Evolutionary conservation across 257 asterid species (phyloP).

Genomic region (Salvia rosmarinus): DNA sequence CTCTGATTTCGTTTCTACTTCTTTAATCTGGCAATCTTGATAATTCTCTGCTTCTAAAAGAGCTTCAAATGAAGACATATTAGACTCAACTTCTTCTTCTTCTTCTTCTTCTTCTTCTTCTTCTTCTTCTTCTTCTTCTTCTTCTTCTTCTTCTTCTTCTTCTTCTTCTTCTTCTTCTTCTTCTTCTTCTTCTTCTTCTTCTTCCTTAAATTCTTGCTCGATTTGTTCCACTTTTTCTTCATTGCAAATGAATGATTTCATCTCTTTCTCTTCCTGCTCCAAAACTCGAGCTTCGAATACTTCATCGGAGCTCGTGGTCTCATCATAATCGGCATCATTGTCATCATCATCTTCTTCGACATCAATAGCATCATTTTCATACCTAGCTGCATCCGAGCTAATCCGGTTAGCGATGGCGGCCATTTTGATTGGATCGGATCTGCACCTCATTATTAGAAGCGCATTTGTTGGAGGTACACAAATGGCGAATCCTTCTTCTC

Average conservation of each 20-base stretch:
- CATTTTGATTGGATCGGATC: slow-evolving; percentile 96
- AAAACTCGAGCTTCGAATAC: neutral
- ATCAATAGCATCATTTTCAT: slow-evolving; percentile 30
- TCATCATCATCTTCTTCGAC: slow-evolving; percentile 33
- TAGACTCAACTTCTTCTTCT: slow-evolving; percentile 50
- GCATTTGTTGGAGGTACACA: slow-evolving; percentile 94
- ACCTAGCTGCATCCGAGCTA: slow-evolving; percentile 52
- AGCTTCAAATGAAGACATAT: slow-evolving; percentile 52
- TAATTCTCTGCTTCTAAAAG: slow-evolving; percentile 41
- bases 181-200: slow-evolving; percentile 24
- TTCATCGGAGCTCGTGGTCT: neutral
- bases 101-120: slow-evolving; percentile 24
- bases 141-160: slow-evolving; percentile 36
- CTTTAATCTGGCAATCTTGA: slow-evolving; percentile 28
- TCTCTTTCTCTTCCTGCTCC: neutral
- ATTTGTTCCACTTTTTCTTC: slow-evolving; percentile 34
- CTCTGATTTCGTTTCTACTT: slow-evolving; percentile 29
- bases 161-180: too few relatives aligned
- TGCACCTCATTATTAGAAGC: slow-evolving; percentile 86
- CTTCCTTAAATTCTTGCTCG: neutral
- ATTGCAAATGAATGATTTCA: neutral
- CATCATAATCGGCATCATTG: neutral
- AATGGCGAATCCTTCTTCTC: slow-evolving; percentile 54
- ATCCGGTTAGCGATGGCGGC: slow-evolving; percentile 69
- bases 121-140: slow-evolving; percentile 21